Evolutionary conservation across 1,139 yeast genomes (phyloP), one percentile per base, ranked within the genome.

Genomic region (Candida albicans): DNA sequence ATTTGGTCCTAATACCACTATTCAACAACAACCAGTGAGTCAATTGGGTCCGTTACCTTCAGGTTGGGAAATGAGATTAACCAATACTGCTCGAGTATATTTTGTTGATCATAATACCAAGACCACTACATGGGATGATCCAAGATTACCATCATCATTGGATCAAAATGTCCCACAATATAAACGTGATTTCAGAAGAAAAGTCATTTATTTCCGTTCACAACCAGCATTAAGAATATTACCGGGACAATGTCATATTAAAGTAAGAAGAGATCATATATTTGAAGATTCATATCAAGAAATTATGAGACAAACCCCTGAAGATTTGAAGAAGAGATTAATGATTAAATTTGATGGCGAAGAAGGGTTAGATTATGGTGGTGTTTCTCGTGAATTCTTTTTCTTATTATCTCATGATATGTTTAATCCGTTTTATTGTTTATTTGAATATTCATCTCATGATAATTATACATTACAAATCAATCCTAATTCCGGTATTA

Each of bases 61-160:
- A 42, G 99, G 99, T 43, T 93, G 99, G 99, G 99, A 93, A 72
- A 93, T 93, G 99, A 86, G 99, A 67, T 79, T 95, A 60, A 95
- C 99, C 39, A 93, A 91, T 66, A 93, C 99, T 1, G 97, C 99
- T 14, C 81, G 99, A 64, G 99, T 95, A 22, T 93, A 93, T 67
- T 93, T 93, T 67, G 99, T 93, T 52, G 99, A 93, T 67, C 99
- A 93, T 72, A 93, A 93, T 68, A 93, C 99, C 37, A 93, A 93
- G 70, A 93, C 99, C 0, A 93, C 99, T 2, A 93, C 99, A 1
- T 93, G 99, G 99, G 99, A 93, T 68, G 99, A 93, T 64, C 99
- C 99, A 52, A 84, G 99, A 64, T 77, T 93, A 62, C 99, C 99
- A 40, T 90, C 97, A 2, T 87, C 96, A 9, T 74, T 93, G 55